Percentiles rank a stretch among this genome's conserved stretches.
Evolutionary conservation across 1,284 basidiomycete species (phyloP).

Genomic region (Microbotryum saponariae): DNA sequence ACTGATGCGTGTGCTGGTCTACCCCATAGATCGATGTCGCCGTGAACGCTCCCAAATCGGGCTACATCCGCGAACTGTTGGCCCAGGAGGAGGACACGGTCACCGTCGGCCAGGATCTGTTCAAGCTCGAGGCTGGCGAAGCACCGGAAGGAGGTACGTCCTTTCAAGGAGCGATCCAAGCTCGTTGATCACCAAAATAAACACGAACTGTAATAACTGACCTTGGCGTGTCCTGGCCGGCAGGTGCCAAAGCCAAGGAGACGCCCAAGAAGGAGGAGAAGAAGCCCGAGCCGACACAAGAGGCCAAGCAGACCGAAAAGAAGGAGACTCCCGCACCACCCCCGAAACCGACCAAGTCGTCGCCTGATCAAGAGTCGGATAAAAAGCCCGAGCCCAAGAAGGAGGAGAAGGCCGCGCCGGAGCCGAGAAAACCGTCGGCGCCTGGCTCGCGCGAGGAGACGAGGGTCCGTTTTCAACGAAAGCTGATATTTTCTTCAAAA

Average conservation of each 20-base stretch:
- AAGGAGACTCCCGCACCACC: conserved; percentile 34
- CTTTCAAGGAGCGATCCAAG: neutral
- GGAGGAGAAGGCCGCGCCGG: conserved; percentile 32
- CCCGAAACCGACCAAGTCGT: conserved; percentile 75
- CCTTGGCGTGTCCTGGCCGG: neutral
- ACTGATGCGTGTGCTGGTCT: neutral
- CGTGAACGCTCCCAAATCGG: conserved; percentile 85
- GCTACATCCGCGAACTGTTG: conserved; percentile 78
- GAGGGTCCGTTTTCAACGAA: conserved; percentile 50
- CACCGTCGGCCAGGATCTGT: conserved; percentile 86
- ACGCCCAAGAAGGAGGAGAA: conserved; percentile 32
- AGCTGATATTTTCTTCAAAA: neutral
- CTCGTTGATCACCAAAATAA: neutral
- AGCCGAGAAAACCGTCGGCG: conserved; percentile 2
- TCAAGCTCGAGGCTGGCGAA: conserved; percentile 76
- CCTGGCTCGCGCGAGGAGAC: conserved; percentile 63
- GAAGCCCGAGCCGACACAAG: conserved; percentile 35
- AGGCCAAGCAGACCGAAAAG: conserved; percentile 34
- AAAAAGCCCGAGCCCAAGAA: conserved; percentile 33
- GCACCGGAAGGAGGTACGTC: conserved; percentile 47
- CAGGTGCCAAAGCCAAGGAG: conserved; percentile 41
- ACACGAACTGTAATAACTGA: no score
- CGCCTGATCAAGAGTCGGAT: conserved; percentile 35
- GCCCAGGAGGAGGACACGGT: conserved; percentile 92
- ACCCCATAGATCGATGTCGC: conserved; percentile 79